A percentile compares a stretch with the other conserved stretches of the same genome.
These are phyloP conservation scores for Colletotrichum musicola DNA, from an alignment of 2,329 filamentous ascomycete species.

Conservation along the genomic window DNA sequence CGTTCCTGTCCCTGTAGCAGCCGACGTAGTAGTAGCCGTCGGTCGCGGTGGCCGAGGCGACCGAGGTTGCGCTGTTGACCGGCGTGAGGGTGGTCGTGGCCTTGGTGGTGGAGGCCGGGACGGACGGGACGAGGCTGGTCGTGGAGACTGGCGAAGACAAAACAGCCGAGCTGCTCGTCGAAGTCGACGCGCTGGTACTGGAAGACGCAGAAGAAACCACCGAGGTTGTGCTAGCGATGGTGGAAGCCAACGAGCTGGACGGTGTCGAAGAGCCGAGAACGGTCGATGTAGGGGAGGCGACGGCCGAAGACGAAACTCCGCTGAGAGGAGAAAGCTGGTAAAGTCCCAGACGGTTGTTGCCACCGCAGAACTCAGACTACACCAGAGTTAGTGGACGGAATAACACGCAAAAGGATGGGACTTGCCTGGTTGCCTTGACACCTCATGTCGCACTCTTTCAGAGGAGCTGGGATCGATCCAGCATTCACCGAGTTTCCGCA, in stretches of 20 bases:
- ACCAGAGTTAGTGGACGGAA: neutral
- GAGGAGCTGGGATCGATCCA: slow-evolving; percentile 36
- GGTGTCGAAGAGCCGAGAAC: neutral
- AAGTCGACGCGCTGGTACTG: neutral
- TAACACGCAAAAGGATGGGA: neutral
- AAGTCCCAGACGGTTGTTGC: slow-evolving; percentile 34
- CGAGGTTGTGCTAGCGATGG: neutral
- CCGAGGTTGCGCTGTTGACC: slow-evolving; percentile 4
- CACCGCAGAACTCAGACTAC: slow-evolving; percentile 39
- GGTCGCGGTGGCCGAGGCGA: slow-evolving; percentile 41
- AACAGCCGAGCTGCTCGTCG: slow-evolving; percentile 8
- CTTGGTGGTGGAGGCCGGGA: slow-evolving; percentile 22
- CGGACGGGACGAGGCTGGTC: slow-evolving; percentile 30
- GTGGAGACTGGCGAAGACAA: slow-evolving; percentile 6
- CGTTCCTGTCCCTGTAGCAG: slow-evolving; percentile 46
- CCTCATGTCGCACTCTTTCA: slow-evolving; percentile 41
- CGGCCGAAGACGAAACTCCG: neutral
- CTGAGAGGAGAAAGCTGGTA: slow-evolving; percentile 15
- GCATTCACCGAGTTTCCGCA: slow-evolving; percentile 42
- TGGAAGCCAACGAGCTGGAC: neutral
- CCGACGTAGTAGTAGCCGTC: slow-evolving; percentile 47
- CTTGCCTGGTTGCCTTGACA: slow-evolving; percentile 40
- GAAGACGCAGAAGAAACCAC: neutral
- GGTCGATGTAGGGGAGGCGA: neutral
- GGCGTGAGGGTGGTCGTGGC: slow-evolving; percentile 9